A percentile compares a stretch with the other conserved stretches of the same genome.
phyloP scores from a whole-genome alignment of 2,329 filamentous ascomycete genomes.

The Xylaria sp. region DNA sequence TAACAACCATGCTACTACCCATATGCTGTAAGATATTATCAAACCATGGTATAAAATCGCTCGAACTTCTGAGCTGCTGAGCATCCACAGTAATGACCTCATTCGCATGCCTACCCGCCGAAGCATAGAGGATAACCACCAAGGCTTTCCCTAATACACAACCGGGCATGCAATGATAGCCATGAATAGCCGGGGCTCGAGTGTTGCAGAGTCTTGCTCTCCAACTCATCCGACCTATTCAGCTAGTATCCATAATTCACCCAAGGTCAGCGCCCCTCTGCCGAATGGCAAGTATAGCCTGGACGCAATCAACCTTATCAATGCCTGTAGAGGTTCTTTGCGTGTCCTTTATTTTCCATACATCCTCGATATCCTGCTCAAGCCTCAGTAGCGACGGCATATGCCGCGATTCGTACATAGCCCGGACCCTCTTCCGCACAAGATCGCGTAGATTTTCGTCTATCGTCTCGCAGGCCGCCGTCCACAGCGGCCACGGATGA shows the following conservation, averaged over 20 bases:
- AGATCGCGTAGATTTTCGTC: constrained; percentile 40
- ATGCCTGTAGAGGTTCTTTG: constrained; percentile 45
- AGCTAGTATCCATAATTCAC: background rate
- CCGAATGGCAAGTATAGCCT: constrained; percentile 41
- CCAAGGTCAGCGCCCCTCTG: constrained; percentile 42
- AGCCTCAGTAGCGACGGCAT: constrained; percentile 48
- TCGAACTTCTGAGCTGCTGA: background rate
- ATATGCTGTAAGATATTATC: too few relatives aligned
- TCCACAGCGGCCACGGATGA: constrained; percentile 51
- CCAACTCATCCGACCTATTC: background rate
- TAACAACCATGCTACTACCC: background rate
- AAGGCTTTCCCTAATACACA: background rate
- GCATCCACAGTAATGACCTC: background rate
- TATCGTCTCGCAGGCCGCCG: constrained; percentile 49
- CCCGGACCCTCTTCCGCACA: constrained; percentile 43
- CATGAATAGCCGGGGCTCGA: background rate
- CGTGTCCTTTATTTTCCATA: constrained; percentile 49
- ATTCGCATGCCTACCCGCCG: background rate
- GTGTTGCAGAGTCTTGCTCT: background rate
- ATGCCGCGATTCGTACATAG: constrained; percentile 47
- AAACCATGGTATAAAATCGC: background rate
- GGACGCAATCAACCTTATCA: constrained; percentile 50
- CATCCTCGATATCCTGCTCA: constrained; percentile 47
- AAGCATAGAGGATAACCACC: background rate
- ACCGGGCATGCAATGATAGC: background rate